A percentile compares a stretch with the other conserved stretches of the same genome.
These are phyloP conservation scores for Exophiala spinifera DNA, from an alignment of 2,329 filamentous ascomycete species.

Conservation along the genomic window DNA sequence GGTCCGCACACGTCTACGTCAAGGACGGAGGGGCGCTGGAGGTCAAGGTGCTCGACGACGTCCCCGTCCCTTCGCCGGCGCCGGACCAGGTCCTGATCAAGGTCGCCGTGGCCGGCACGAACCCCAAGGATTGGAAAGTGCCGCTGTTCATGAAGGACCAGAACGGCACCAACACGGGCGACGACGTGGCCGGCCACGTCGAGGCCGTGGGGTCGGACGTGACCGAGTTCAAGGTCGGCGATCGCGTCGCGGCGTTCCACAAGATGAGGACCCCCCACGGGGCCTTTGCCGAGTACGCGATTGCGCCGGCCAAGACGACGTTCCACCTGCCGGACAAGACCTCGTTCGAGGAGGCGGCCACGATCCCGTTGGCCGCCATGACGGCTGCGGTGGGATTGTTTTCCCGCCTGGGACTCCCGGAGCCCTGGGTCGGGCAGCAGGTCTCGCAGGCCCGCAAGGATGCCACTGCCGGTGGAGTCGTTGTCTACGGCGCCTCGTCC, in stretches of 20 bases:
- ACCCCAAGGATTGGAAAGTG: constrained; percentile 51
- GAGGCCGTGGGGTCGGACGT: constrained; percentile 52
- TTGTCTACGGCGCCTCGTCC: constrained; percentile 56
- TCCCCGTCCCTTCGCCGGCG: constrained; percentile 41
- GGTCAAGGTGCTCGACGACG: constrained; percentile 39
- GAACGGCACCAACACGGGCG: constrained; percentile 43
- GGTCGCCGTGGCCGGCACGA: constrained; percentile 43
- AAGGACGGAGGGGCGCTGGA: constrained; percentile 8
- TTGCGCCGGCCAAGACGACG: constrained; percentile 54
- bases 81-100: constrained; percentile 41
- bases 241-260: constrained; percentile 52
- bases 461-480: constrained; percentile 32
- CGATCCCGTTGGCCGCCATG: constrained; percentile 25
- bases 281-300: constrained; percentile 56
- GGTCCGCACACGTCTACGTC: constrained; percentile 19
- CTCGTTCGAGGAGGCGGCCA: constrained; percentile 50
- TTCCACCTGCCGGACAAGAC: constrained; percentile 53
- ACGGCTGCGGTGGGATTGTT: constrained; percentile 22
- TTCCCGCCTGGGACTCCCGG: constrained; percentile 20
- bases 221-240: constrained; percentile 54
- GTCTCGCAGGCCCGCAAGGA: constrained; percentile 20
- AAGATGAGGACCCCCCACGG: constrained; percentile 52
- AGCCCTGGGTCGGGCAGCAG: constrained; percentile 15
- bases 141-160: constrained; percentile 10
- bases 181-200: constrained; percentile 53